phyloP scores from a whole-genome alignment of 129 eudicot species.

The Artemisia tridentata region DNA sequence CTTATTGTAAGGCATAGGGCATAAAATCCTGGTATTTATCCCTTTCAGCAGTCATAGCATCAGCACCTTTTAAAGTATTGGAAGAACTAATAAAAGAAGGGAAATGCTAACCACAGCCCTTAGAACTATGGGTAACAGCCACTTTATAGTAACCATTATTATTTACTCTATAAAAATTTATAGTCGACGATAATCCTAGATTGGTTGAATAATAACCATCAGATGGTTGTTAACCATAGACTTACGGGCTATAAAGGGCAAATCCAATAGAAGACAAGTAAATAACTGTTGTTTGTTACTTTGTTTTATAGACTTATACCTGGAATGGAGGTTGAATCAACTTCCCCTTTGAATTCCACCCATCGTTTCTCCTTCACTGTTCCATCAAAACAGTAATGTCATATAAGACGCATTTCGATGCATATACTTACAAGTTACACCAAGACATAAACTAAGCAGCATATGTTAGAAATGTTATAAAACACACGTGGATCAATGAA shows the following conservation, averaged over 20 bases:
- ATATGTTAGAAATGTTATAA: background rate
- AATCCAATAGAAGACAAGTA: background rate
- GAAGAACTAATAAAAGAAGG: background rate
- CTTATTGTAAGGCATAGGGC: background rate
- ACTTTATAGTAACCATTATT: too few relatives aligned
- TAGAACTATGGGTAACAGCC: too few relatives aligned
- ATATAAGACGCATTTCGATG: background rate
- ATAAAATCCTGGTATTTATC: constrained; percentile 12
- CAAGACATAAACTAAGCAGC: constrained; percentile 6
- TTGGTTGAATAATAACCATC: too few relatives aligned
- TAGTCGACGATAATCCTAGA: too few relatives aligned
- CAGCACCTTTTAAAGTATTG: background rate
- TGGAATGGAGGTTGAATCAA: constrained; percentile 85
- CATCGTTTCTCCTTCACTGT: constrained; percentile 96
- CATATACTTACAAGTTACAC: background rate
- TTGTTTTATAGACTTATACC: constrained; percentile 52
- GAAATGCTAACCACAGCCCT: too few relatives aligned
- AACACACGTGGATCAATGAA: background rate
- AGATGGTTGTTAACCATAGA: too few relatives aligned
- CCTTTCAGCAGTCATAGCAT: background rate
- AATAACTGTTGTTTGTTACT: background rate
- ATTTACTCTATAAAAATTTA: too few relatives aligned
- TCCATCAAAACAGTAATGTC: constrained; percentile 23
- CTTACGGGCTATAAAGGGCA: too few relatives aligned
- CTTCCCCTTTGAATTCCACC: too few relatives aligned